Base-by-base conservation (phyloP, 108 stramenopile genomes). In the Cylindrotheca closterium region DNA sequence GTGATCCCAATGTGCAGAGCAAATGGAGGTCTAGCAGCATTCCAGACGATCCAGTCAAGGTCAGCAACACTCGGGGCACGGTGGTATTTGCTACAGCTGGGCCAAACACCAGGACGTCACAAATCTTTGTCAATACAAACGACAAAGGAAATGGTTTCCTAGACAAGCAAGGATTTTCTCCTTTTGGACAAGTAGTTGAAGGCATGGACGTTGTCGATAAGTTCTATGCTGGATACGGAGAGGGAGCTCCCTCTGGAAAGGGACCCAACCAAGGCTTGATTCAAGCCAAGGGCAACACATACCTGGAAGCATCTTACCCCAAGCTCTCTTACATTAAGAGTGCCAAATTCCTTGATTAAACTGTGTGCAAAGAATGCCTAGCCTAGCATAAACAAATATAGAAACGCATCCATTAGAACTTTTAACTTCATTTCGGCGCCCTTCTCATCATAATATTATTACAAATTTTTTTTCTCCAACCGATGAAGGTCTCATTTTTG, bases 31-130 rank as follows among this genome's bases (percentile, higher is more conserved):
- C 76, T 10, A 63, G 48, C 23, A 78, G 47, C 46, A 65, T 92
- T 29, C 50, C 63, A 2, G 96, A 97, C 60, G 96, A 97, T 73
- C 94, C 93, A 2, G 93, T 94, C 32, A 78, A 60, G 30, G 91
- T 89, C 24, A 49, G 71, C 60, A 97, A 97, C 70, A 80, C 51
- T 30, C 72, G 88, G 23, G 94, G 93, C 4, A 94, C 91, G 19
- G 74, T 96, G 4, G 88, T 88, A 28, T 97, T 94, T 78, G 95
- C 97, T 1, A 96, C 92, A 3, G 87, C 92, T 12, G 97, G 97
- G 21, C 82, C 87, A 0, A 86, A 94, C 59, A 90, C 91, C 4
- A 79, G 96, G 28, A 96, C 95, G 3, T 92, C 87, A 1, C 97
- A 97, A 65, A 75, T 98, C 33, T 98, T 98, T 67, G 77, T 98